Conservation (phyloP, 257 asterid species). For the Solanum stenotomum region DNA sequence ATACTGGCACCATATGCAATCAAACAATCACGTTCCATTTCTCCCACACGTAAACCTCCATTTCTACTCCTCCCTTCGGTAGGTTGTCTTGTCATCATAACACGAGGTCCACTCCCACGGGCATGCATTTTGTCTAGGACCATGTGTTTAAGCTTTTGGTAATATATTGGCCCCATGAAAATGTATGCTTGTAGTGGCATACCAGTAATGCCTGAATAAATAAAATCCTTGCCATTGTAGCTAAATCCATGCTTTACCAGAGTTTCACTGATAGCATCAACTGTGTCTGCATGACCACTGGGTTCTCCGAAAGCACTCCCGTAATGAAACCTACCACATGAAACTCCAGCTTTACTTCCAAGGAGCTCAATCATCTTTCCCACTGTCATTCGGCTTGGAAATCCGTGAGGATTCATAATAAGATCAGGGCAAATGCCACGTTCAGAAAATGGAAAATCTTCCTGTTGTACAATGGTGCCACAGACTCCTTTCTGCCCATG, state of each 20-base stretch:
- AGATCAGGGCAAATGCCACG: slow-evolving; percentile 98
- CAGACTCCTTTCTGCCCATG: slow-evolving; percentile 99
- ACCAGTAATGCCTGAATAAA: slow-evolving; percentile 79
- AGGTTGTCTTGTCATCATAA: slow-evolving; percentile 89
- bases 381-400: slow-evolving; percentile 99
- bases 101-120: slow-evolving; percentile 89
- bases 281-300: slow-evolving; percentile 94
- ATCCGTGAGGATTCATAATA: slow-evolving; percentile 99
- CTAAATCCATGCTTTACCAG: slow-evolving; percentile 88
- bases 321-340: slow-evolving; percentile 91
- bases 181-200: slow-evolving; percentile 90
- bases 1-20: slow-evolving; percentile 98
- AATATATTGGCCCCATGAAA: slow-evolving; percentile 98
- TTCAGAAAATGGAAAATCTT: slow-evolving; percentile 93
- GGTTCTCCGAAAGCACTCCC: slow-evolving; percentile 99
- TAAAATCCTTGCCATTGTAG: slow-evolving; percentile 87
- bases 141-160: slow-evolving; percentile 98
- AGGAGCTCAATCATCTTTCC: slow-evolving; percentile 98
- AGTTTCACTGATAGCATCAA: slow-evolving; percentile 90
- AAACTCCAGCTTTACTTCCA: slow-evolving; percentile 98
- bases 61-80: slow-evolving; percentile 90
- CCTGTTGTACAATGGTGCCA: slow-evolving; percentile 89
- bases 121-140: slow-evolving; percentile 98
- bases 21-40: slow-evolving; percentile 98
- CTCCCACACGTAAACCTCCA: slow-evolving; percentile 98